Base-by-base conservation (phyloP, 345 rosid species). In the Syzygium aromaticum region DNA sequence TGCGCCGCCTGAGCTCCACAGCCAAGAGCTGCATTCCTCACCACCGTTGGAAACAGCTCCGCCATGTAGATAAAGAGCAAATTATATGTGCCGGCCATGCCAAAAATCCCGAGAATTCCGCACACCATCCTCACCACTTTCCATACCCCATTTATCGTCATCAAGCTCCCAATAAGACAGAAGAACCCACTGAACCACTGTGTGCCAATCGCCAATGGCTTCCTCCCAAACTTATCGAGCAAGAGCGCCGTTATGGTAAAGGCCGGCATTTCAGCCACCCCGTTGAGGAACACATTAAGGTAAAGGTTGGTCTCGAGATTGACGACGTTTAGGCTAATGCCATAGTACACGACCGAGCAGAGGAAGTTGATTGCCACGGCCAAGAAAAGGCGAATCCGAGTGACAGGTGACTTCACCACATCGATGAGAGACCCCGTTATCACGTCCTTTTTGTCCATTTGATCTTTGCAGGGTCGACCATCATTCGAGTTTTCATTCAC, bases 21-120 rank as follows among this genome's bases (percentile, higher is more conserved):
- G 3, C 99, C 98, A 22, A 97, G 94, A 0, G 99, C 98, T 0
- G 97, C 98, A 63, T 96, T 97, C 90, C 99, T 94, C 87, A 96
- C 98, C 86, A 95, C 98, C 0, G 99, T 97, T 0, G 98, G 99
- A 87, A 97, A 97, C 86, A 97, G 88, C 93, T 97, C 99, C 0
- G 98, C 88, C 2, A 95, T 94, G 88, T 97, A 96, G 86, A 97
- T 97, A 52, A 97, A 96, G 84, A 96, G 85, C 87, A 97, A 89
- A 88, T 97, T 97, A 51, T 95, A 97, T 4, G 98, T 97, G 46
- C 98, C 99, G 0, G 99, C 98, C 98, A 94, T 91, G 3, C 98
- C 98, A 13, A 96, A 97, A 54, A 97, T 96, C 43, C 98, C 99
- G 43, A 95, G 86, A 43, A 97, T 77, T 63, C 97, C 99, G 28